Evolutionary conservation across 2,329 filamentous ascomycete genomes (phyloP).

Genomic region (Huntiella abstrusa): DNA sequence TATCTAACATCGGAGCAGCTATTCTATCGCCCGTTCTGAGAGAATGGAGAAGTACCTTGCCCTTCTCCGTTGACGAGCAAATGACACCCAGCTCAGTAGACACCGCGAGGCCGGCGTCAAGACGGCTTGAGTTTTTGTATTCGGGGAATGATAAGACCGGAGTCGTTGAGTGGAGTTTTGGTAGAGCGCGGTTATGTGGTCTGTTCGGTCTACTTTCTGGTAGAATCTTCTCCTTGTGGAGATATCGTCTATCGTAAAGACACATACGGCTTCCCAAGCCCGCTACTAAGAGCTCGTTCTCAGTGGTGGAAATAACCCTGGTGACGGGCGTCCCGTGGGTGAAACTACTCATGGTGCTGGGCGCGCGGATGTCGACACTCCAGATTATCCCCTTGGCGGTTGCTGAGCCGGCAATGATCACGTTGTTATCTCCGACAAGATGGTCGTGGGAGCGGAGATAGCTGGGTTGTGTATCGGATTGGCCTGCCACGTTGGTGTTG

Average conservation of each 20-base stretch:
- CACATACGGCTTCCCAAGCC: constrained; percentile 31
- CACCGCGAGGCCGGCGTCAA: constrained; percentile 33
- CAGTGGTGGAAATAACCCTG: not conserved
- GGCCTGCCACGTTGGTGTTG: not conserved
- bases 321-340: constrained; percentile 4
- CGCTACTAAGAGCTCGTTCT: constrained; percentile 29
- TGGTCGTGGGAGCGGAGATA: constrained; percentile 10
- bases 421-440: constrained; percentile 5
- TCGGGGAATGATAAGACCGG: constrained; percentile 24
- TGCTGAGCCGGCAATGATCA: constrained; percentile 7
- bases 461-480: not conserved
- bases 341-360: constrained; percentile 3
- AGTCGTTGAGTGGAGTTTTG: not conserved
- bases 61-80: constrained; percentile 34
- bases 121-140: constrained; percentile 30
- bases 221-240: not conserved
- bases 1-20: constrained; percentile 9
- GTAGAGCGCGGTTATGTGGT: constrained; percentile 1
- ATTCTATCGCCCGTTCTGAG: constrained; percentile 25
- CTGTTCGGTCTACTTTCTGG: not conserved
- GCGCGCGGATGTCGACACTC: constrained; percentile 8
- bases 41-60: constrained; percentile 30
- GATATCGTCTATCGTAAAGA: constrained; percentile 37
- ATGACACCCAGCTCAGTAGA: constrained; percentile 28
- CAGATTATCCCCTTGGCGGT: constrained; percentile 4